These are phyloP conservation scores for Clonostachys solani DNA, from an alignment of 2,329 filamentous ascomycete species.

Conservation along the genomic window DNA sequence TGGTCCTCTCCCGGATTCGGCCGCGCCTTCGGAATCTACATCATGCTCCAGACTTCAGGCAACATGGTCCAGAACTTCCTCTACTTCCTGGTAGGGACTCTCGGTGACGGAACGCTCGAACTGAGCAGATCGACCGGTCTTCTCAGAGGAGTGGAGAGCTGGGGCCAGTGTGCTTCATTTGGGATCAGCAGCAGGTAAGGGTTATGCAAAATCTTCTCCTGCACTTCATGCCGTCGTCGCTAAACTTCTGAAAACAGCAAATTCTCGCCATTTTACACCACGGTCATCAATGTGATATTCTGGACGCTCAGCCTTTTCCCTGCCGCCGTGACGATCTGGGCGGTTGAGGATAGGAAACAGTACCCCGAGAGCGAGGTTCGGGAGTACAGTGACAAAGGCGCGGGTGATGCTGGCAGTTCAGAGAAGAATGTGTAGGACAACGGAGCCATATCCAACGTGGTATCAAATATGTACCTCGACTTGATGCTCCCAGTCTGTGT, in stretches of 20 bases:
- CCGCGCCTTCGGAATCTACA: constrained; percentile 13
- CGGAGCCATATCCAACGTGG: too few species aligned
- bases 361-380: too few species aligned
- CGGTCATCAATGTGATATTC: constrained; percentile 13
- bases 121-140: constrained; percentile 10
- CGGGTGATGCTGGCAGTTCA: too few species aligned
- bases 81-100: constrained; percentile 10
- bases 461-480: too few species aligned
- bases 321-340: constrained; percentile 9
- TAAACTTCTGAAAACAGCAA: constrained; percentile 5
- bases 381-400: too few species aligned
- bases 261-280: constrained; percentile 15
- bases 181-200: constrained; percentile 12
- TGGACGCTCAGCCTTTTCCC: constrained; percentile 13
- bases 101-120: constrained; percentile 11
- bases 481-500: too few species aligned
- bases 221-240: not conserved
- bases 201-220: not conserved
- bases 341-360: constrained; percentile 6
- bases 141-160: constrained; percentile 12
- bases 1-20: constrained; percentile 12
- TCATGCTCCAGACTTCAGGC: constrained; percentile 11
- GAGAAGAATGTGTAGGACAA: too few species aligned
- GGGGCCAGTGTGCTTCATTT: constrained; percentile 13
- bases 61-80: constrained; percentile 2